Evolutionary conservation across 768 basidiomycete species (phyloP), one percentile per base, ranked within the genome.

Genomic region (Holtermanniella nyarrowii): DNA sequence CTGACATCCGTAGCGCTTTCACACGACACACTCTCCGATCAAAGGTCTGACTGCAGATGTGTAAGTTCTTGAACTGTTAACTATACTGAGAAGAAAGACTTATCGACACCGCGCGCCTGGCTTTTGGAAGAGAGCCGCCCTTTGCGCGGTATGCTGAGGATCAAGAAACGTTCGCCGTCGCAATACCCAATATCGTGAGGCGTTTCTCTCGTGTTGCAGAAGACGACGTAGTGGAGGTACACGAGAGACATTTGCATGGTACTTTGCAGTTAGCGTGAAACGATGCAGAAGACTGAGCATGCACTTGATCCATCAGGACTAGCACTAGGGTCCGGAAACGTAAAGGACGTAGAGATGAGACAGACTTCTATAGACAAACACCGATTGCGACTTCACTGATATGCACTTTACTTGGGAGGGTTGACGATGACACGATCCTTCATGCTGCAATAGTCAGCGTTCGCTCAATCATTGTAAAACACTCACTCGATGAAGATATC

Each of bases 401-500:
- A 18, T 18, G 31, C 45, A 27, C 49, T 27, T 42, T 59, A 48
- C 60, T 64, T 61, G 42, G 62, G n/a, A n/a, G n/a, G 59, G 44
- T 53, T 45, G 48, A 64, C 60, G 43, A 64, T 42, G 50, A 62
- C 60, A 42, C 62, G 59, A 10, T 47, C 41, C 42, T 37, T 37
- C 31, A 37, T 37, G 31, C 31, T 37, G 31, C 31, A 16, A 27
- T n/a, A n/a, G n/a, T n/a, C n/a, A n/a, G n/a, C n/a, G n/a, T n/a
- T n/a, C n/a, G n/a, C n/a, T n/a, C n/a, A 37, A 37, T 37, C 31
- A 37, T 14, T 20, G 7, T 14, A 44, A 22, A 22, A 20, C 5
- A 42, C 42, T 82, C 88, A 87, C 74, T 88, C 85, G 78, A 91
- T 90, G 74, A 88, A 89, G 76, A 91, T 89, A 69, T 90, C 88